These are phyloP conservation scores for Plantago lanceolata DNA, from an alignment of 305 asterid species.

Conservation along the genomic window DNA sequence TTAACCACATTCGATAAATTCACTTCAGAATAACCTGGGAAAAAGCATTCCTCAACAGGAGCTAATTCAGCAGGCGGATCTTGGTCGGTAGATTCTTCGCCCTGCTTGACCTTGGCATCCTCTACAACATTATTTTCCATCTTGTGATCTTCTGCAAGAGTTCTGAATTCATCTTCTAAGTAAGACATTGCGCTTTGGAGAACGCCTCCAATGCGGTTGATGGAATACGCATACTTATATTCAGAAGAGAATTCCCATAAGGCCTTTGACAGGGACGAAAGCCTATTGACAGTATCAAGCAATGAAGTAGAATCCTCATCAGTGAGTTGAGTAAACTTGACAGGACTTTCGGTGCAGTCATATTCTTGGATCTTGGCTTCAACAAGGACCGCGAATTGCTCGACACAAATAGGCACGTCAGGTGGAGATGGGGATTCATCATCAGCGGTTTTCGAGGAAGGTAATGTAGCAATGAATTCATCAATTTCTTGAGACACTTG, in stretches of 20 bases:
- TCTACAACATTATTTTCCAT: slow-evolving; percentile 17
- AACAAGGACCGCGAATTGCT: slow-evolving; percentile 61
- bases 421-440: slow-evolving; percentile 28
- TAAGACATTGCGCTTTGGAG: slow-evolving; percentile 69
- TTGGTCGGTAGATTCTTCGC: slow-evolving; percentile 30
- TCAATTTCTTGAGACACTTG: slow-evolving; percentile 60
- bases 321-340: slow-evolving; percentile 47
- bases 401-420: slow-evolving; percentile 54
- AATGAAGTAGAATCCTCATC: slow-evolving; percentile 49
- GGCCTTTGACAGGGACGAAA: slow-evolving; percentile 37
- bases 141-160: slow-evolving; percentile 51
- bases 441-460: slow-evolving; percentile 19
- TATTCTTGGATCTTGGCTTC: slow-evolving; percentile 56
- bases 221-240: slow-evolving; percentile 47
- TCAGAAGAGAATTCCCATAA: slow-evolving; percentile 45
- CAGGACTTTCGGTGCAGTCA: slow-evolving; percentile 36
- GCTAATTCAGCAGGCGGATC: slow-evolving; percentile 21
- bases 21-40: slow-evolving; percentile 50
- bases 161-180: slow-evolving; percentile 69
- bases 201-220: slow-evolving; percentile 56
- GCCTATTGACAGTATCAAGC: slow-evolving; percentile 40
- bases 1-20: slow-evolving; percentile 30
- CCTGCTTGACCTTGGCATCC: slow-evolving; percentile 16
- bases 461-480: slow-evolving; percentile 40
- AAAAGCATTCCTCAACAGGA: slow-evolving; percentile 24